A percentile compares a stretch with the other conserved stretches of the same genome.
Evolutionary conservation across 2,329 filamentous ascomycete genomes (phyloP).

Genomic region (Waltergamsia citrina): DNA sequence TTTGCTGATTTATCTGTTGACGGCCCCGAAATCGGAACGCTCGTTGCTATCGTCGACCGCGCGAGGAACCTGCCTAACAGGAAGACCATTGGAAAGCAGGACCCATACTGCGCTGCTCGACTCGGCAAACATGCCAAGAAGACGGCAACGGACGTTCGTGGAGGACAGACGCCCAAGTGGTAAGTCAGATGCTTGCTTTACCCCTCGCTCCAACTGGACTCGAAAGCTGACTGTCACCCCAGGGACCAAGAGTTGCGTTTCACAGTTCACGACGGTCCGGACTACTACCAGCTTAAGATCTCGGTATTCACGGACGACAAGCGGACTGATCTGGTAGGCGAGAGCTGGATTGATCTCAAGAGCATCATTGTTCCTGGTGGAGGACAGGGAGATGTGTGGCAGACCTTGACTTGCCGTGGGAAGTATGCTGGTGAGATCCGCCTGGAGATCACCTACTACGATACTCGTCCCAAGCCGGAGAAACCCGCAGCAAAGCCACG

Average conservation of each 20-base stretch:
- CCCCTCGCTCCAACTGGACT: neutral
- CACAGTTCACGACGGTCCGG: slow-evolving; percentile 87
- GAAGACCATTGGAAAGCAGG: slow-evolving; percentile 97
- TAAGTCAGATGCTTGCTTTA: slow-evolving; percentile 27
- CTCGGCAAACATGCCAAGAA: slow-evolving; percentile 97
- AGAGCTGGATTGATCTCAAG: slow-evolving; percentile 79
- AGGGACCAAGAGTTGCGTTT: slow-evolving; percentile 99
- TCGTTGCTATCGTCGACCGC: slow-evolving; percentile 85
- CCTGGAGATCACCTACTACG: slow-evolving; percentile 95
- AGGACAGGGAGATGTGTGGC: slow-evolving; percentile 92
- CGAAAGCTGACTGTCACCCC: slow-evolving; percentile 3
- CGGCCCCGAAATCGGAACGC: slow-evolving; percentile 84
- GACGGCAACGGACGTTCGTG: slow-evolving; percentile 86
- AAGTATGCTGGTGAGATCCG: slow-evolving; percentile 95
- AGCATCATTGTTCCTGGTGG: slow-evolving; percentile 76
- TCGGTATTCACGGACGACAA: slow-evolving; percentile 98
- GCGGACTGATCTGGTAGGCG: slow-evolving; percentile 91
- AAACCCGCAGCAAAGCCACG: slow-evolving; percentile 52
- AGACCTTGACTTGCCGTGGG: slow-evolving; percentile 74
- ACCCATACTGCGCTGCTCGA: slow-evolving; percentile 90
- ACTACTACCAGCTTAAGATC: slow-evolving; percentile 92
- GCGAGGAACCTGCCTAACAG: slow-evolving; percentile 96
- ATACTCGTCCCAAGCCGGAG: slow-evolving; percentile 73
- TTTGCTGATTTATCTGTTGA: slow-evolving; percentile 91
- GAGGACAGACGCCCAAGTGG: slow-evolving; percentile 94